Conservation (phyloP, 306 rosid genomes). For the Quercus berberidifolia region DNA sequence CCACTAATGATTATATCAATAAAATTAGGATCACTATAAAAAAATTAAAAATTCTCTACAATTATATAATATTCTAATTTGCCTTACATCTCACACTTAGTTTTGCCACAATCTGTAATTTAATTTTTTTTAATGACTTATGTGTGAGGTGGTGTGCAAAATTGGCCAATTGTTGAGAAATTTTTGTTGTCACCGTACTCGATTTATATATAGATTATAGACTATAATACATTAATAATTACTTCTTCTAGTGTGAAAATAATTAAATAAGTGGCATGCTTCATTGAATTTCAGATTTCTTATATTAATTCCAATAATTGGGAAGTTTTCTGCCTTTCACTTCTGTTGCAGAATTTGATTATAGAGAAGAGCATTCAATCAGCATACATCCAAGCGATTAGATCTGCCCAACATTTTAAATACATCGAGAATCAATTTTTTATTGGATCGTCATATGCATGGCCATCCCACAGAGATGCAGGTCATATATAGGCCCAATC, state of each 20-base stretch:
- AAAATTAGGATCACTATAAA: too few species aligned
- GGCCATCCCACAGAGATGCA: conserved; percentile 89
- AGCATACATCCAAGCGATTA: conserved; percentile 83
- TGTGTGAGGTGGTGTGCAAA: too few species aligned
- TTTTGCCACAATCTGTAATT: too few species aligned
- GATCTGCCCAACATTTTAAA: conserved; percentile 89
- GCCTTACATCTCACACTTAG: too few species aligned
- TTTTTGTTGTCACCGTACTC: too few species aligned
- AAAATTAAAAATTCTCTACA: too few species aligned
- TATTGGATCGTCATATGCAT: conserved; percentile 83
- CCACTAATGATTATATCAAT: not conserved
- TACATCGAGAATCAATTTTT: conserved; percentile 97
- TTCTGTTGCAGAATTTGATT: conserved; percentile 73
- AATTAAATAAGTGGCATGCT: not conserved
- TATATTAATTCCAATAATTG: not conserved
- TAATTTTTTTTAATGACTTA: too few species aligned
- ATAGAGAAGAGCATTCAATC: conserved; percentile 90
- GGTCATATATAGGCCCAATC: conserved; percentile 41
- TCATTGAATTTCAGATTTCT: not conserved
- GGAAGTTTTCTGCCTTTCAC: not conserved
- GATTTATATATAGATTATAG: not conserved
- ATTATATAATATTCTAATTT: too few species aligned
- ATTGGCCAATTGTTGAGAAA: too few species aligned
- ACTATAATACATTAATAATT: too few species aligned
- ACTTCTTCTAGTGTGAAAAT: not conserved